Conservation (phyloP, 345 rosid species). For the Citrus sinensis region DNA sequence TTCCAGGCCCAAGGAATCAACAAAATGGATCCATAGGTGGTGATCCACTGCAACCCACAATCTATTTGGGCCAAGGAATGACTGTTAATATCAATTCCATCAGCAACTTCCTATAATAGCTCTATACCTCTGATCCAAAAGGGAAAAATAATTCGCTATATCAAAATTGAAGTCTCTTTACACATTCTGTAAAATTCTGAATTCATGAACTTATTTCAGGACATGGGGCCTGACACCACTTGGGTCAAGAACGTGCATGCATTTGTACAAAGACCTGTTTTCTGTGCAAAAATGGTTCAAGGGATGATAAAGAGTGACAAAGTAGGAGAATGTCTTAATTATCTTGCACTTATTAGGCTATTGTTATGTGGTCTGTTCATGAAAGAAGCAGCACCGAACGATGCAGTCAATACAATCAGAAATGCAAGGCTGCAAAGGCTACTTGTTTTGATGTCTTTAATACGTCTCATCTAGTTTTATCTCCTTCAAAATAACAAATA, state of each 20-base stretch:
- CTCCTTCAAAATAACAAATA: neutral
- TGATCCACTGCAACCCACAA: neutral
- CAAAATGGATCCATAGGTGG: neutral
- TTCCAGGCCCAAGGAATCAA: neutral
- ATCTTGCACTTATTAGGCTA: neutral
- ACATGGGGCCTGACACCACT: neutral
- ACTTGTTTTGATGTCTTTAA: neutral
- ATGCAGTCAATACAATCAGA: neutral
- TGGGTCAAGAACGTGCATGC: neutral
- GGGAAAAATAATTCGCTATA: neutral
- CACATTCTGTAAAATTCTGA: neutral
- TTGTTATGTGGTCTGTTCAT: neutral
- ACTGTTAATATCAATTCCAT: neutral
- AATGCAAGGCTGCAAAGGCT: neutral
- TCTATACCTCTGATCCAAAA: neutral
- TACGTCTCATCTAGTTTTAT: neutral
- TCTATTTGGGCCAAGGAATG: neutral
- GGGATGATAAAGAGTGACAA: neutral
- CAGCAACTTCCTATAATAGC: too few species aligned
- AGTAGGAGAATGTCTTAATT: neutral
- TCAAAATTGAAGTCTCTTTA: neutral
- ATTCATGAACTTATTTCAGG: neutral
- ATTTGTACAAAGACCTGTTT: neutral
- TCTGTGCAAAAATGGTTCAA: neutral
- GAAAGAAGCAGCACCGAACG: neutral